phyloP scores from a whole-genome alignment of 139 green algal species.

The Picochlorum sp. region DNA sequence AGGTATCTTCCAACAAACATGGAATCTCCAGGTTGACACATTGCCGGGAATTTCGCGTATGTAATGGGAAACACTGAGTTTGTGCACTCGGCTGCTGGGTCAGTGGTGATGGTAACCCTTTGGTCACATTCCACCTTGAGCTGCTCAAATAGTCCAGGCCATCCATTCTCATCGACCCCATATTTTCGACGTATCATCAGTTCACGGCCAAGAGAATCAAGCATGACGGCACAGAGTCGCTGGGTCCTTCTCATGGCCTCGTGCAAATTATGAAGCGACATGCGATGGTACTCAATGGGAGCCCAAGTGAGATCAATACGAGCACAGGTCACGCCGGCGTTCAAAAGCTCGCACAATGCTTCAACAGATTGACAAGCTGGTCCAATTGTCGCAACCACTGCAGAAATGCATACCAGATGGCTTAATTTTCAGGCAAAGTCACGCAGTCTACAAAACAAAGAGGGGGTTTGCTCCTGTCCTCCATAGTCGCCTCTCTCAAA shows the following conservation, averaged over 20 bases:
- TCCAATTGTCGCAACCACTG: constrained; percentile 68
- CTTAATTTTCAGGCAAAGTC: neutral
- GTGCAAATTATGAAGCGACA: constrained; percentile 56
- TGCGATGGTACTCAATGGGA: constrained; percentile 57
- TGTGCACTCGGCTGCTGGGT: constrained; percentile 29
- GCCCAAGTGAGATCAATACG: constrained; percentile 78
- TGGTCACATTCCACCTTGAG: constrained; percentile 22
- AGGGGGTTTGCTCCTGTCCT: neutral
- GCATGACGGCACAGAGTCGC: constrained; percentile 66
- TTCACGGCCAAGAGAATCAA: constrained; percentile 75
- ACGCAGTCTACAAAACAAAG: neutral
- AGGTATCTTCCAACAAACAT: constrained; percentile 88
- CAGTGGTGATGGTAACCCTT: constrained; percentile 25
- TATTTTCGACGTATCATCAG: constrained; percentile 54
- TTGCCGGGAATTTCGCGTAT: constrained; percentile 61
- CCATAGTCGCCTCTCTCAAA: neutral
- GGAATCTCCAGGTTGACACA: constrained; percentile 57
- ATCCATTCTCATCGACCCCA: constrained; percentile 55
- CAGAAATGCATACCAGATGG: neutral
- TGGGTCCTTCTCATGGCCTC: constrained; percentile 56
- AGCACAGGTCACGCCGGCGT: constrained; percentile 46
- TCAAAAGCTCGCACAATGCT: constrained; percentile 47
- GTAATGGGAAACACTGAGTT: constrained; percentile 58
- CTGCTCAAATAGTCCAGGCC: constrained; percentile 46
- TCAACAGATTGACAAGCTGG: constrained; percentile 74